phyloP scores from a whole-genome alignment of 2,329 filamentous ascomycete species.

The Incumbomyces delicatus region DNA sequence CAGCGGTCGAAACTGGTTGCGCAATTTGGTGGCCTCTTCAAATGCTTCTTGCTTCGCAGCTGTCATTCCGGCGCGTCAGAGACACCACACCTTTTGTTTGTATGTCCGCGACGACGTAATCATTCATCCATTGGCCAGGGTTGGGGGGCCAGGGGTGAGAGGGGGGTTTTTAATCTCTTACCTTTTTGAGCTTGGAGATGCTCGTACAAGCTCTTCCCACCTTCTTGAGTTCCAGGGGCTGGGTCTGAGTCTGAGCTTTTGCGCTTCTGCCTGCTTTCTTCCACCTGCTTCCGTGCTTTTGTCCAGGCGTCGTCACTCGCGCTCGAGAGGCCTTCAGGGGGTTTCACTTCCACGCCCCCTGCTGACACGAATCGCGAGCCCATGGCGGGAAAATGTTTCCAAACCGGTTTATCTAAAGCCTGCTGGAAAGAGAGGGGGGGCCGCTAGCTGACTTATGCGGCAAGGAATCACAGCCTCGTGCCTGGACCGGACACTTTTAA shows the following conservation, averaged over 20 bases:
- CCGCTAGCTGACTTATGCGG: no score
- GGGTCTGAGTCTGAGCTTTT: not conserved
- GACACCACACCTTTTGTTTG: no score
- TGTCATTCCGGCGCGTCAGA: conserved; percentile 17
- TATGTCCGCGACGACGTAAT: not conserved
- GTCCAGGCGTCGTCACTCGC: conserved; percentile 36
- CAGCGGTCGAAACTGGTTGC: conserved; percentile 42
- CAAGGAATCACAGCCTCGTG: no score
- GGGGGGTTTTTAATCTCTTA: no score
- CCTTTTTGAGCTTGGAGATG: conserved; percentile 42
- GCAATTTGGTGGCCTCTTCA: conserved; percentile 40
- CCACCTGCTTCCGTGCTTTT: conserved; percentile 29
- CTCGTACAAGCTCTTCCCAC: conserved; percentile 40
- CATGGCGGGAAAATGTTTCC: conserved; percentile 23
- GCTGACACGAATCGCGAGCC: conserved; percentile 38
- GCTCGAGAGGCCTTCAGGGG: conserved; percentile 25
- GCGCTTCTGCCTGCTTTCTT: conserved; percentile 9
- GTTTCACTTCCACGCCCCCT: conserved; percentile 33
- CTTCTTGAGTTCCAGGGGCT: conserved; percentile 24
- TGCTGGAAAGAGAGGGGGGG: no score
- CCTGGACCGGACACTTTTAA: no score
- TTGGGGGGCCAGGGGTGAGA: no score
- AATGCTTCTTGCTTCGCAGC: conserved; percentile 44
- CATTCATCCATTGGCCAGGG: no score
- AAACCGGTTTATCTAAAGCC: no score